Percentiles rank a stretch among this genome's conserved stretches.
Evolutionary conservation across 371 early-diverging fungal species (phyloP).

Genomic region (Mortierella sp.): DNA sequence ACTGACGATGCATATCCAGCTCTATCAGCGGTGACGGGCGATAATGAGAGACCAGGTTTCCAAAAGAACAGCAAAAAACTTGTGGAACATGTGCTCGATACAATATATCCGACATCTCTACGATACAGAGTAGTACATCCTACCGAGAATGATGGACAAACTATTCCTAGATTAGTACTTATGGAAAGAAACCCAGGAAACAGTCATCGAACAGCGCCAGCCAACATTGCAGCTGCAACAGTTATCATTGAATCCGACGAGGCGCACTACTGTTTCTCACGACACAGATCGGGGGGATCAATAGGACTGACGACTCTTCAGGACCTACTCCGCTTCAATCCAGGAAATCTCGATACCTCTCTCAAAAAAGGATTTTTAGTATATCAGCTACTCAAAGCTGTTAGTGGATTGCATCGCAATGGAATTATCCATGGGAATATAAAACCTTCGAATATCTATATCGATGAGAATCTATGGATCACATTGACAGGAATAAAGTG

Average conservation of each 20-base stretch:
- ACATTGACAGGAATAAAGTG: constrained; percentile 71
- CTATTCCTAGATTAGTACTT: constrained; percentile 20
- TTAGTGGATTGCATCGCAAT: constrained; percentile 66
- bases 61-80: constrained; percentile 19
- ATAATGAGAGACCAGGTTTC: background rate
- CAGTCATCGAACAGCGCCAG: constrained; percentile 17
- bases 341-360: constrained; percentile 71
- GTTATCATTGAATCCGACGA: constrained; percentile 68
- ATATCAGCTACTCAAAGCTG: constrained; percentile 67
- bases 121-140: constrained; percentile 36
- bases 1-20: background rate
- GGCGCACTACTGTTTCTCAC: constrained; percentile 69
- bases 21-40: background rate
- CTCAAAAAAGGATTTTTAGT: constrained; percentile 72
- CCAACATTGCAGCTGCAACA: constrained; percentile 71
- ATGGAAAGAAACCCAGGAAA: constrained; percentile 9
- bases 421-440: constrained; percentile 73
- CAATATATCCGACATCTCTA: constrained; percentile 40
- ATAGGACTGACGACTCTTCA: constrained; percentile 66
- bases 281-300: constrained; percentile 62
- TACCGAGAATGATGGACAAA: constrained; percentile 15
- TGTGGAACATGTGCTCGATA: constrained; percentile 41
- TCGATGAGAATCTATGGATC: constrained; percentile 77
- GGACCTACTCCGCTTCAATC: constrained; percentile 73
- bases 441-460: constrained; percentile 70